Evolutionary conservation across 1,284 basidiomycete genomes (phyloP).

Genomic region (Termitomyces sp.): DNA sequence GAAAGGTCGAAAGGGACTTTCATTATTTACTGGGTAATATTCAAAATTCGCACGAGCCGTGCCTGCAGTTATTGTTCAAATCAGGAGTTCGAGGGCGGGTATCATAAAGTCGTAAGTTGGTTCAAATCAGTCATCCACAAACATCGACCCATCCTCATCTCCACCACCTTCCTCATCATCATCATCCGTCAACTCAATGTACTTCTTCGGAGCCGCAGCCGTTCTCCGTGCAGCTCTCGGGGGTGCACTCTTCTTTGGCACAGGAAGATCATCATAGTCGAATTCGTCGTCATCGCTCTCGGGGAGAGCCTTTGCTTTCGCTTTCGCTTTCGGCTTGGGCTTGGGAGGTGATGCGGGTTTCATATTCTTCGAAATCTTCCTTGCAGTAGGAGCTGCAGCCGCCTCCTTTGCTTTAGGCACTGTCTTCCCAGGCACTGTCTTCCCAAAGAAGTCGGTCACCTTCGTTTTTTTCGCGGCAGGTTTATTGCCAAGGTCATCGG

Average conservation of each 20-base stretch:
- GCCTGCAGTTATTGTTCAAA: too few species aligned
- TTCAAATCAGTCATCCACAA: constrained; percentile 23
- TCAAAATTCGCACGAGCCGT: background rate
- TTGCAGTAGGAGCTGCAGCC: constrained; percentile 20
- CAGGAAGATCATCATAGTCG: constrained; percentile 25
- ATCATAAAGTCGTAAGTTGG: background rate
- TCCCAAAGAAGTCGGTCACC: constrained; percentile 58
- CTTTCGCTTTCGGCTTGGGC: constrained; percentile 33
- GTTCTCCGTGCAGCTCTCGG: constrained; percentile 31
- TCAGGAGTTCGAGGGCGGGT: background rate
- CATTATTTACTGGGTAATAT: too few species aligned
- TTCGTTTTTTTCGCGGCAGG: constrained; percentile 47
- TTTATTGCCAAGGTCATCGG: constrained; percentile 37
- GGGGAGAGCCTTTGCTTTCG: constrained; percentile 33
- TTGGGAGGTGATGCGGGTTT: constrained; percentile 45
- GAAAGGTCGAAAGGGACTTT: too few species aligned
- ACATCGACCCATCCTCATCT: constrained; percentile 31
- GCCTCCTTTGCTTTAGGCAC: constrained; percentile 30
- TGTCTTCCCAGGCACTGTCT: constrained; percentile 45
- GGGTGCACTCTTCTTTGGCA: constrained; percentile 25
- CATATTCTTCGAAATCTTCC: constrained; percentile 52
- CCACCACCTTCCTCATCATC: constrained; percentile 29
- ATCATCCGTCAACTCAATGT: constrained; percentile 46
- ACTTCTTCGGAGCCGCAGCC: constrained; percentile 36
- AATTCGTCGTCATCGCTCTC: constrained; percentile 32